These are phyloP conservation scores for Heterobasidion occidentale DNA, from an alignment of 1,284 basidiomycete species.

Conservation along the genomic window DNA sequence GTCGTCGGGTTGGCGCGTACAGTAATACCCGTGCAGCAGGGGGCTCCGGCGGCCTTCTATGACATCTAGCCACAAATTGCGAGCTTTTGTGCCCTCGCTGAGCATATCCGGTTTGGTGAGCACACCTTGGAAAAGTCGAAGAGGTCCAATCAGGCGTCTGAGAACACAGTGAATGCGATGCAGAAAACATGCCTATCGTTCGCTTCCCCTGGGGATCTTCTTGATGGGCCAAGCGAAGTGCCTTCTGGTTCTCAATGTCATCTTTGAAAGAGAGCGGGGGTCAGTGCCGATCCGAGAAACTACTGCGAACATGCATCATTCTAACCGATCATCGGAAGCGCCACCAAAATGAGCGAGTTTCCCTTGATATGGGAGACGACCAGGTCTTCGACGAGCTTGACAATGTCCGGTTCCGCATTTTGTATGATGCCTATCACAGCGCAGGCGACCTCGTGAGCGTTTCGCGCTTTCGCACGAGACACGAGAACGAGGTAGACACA, in stretches of 20 bases:
- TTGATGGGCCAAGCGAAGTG: conserved; percentile 41
- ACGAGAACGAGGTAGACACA: conserved; percentile 10
- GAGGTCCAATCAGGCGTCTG: neutral
- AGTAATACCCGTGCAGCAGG: conserved; percentile 57
- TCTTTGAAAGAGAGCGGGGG: conserved; percentile 27
- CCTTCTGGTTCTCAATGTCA: conserved; percentile 58
- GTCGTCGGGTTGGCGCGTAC: conserved; percentile 60
- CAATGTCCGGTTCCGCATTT: conserved; percentile 20
- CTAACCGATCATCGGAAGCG: conserved; percentile 32
- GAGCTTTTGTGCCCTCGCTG: conserved; percentile 38
- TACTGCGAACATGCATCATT: neutral
- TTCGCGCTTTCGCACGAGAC: neutral
- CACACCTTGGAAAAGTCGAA: conserved; percentile 31
- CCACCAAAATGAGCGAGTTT: conserved; percentile 39
- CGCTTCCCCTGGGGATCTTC: conserved; percentile 44
- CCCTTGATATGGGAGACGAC: conserved; percentile 27
- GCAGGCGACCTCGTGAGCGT: neutral
- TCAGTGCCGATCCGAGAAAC: neutral
- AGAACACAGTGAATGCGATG: neutral
- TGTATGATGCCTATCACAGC: conserved; percentile 22
- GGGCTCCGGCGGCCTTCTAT: conserved; percentile 36
- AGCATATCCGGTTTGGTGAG: conserved; percentile 60
- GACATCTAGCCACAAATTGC: conserved; percentile 48
- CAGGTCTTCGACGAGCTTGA: conserved; percentile 28
- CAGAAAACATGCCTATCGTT: conserved; percentile 41